phyloP scores from a whole-genome alignment of 768 basidiomycete genomes.

The Tephrocybe sp. region DNA sequence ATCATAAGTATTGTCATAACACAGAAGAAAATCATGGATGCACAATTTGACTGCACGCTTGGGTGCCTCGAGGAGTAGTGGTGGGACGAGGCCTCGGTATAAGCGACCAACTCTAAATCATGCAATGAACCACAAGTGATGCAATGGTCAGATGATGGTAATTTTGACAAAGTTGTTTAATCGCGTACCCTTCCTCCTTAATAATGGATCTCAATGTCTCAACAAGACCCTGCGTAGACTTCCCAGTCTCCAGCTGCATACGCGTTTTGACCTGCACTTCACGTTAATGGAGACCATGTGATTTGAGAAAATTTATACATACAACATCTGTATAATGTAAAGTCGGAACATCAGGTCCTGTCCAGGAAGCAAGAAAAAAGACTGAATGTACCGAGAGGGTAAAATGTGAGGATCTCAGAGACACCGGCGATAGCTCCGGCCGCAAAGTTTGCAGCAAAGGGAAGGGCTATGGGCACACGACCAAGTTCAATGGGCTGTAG shows the following conservation, averaged over 20 bases:
- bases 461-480: conserved; percentile 53
- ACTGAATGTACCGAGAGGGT: conserved; percentile 72
- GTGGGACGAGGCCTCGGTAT: conserved; percentile 96
- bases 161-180: conserved; percentile 1
- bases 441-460: conserved; percentile 85
- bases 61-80: conserved; percentile 92
- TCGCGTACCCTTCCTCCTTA: conserved; percentile 81
- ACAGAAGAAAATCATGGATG: conserved; percentile 20
- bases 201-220: conserved; percentile 83
- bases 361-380: neutral
- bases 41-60: conserved; percentile 97
- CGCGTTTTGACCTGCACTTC: conserved; percentile 86
- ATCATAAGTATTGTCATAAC: conserved; percentile 3
- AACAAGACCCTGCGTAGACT: conserved; percentile 70
- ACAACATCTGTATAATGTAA: conserved; percentile 68
- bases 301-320: conserved; percentile 30
- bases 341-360: conserved; percentile 1
- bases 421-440: conserved; percentile 97
- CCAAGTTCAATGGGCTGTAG: neutral
- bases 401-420: conserved; percentile 80
- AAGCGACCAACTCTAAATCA: conserved; percentile 65
- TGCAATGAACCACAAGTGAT: conserved; percentile 1
- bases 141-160: conserved; percentile 15
- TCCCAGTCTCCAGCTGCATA: conserved; percentile 94
- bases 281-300: conserved; percentile 9